Evolutionary conservation across 176 grass and related monocot genomes (phyloP).

Genomic region (Cenchrus fungigraminus): DNA sequence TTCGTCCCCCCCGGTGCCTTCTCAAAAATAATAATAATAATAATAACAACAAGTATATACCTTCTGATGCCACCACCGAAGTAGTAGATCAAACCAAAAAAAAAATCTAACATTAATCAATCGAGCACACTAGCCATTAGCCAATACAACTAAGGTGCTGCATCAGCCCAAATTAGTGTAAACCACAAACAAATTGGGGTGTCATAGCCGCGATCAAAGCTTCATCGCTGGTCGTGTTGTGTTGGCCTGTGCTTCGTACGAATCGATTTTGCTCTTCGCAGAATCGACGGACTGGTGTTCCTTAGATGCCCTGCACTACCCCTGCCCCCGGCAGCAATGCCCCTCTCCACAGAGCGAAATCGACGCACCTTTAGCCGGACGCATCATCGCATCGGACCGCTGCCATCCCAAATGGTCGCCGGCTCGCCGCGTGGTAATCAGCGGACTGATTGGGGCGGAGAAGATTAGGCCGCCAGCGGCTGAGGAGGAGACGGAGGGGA

Average conservation of each 20-base stretch:
- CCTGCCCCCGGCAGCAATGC: background rate
- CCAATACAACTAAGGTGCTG: background rate
- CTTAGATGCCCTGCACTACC: background rate
- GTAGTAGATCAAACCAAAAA: background rate
- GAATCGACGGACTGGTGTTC: background rate
- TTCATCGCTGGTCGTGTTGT: background rate
- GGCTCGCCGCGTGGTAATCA: background rate
- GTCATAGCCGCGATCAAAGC: background rate
- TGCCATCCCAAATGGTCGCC: background rate
- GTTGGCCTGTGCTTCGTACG: background rate
- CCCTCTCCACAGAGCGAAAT: background rate
- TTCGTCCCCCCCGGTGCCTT: no score
- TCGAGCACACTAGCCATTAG: background rate
- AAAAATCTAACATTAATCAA: background rate
- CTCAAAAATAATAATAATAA: no score
- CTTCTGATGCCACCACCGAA: background rate
- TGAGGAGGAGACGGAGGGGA: no score
- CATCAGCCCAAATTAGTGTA: background rate
- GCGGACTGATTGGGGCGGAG: background rate
- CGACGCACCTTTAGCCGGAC: conserved; percentile 14
- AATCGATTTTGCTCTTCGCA: background rate
- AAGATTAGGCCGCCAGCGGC: background rate
- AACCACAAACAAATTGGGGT: background rate
- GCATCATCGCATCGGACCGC: background rate
- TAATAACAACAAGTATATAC: background rate